Evolutionary conservation across 2,329 filamentous ascomycete species (phyloP).

Genomic region (Alternaria postmessia): DNA sequence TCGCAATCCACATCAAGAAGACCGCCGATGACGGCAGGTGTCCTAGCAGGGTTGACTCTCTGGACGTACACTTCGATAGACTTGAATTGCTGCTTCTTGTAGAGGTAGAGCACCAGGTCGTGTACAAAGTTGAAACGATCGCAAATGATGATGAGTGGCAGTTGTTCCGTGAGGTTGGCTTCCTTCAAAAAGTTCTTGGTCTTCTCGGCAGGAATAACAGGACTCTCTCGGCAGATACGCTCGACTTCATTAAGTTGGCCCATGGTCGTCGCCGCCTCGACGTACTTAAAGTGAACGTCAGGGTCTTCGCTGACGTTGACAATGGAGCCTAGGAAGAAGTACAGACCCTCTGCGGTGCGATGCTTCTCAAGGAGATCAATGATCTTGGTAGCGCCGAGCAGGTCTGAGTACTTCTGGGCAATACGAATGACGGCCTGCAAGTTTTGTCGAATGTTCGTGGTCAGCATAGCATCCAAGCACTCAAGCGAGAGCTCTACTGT

Average conservation of each 20-base stretch:
- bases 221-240: slow-evolving; percentile 92
- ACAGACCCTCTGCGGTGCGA: slow-evolving; percentile 94
- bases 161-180: slow-evolving; percentile 86
- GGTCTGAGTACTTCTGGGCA: slow-evolving; percentile 96
- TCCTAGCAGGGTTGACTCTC: slow-evolving; percentile 89
- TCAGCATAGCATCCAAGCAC: slow-evolving; percentile 95
- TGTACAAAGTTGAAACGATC: slow-evolving; percentile 99
- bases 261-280: slow-evolving; percentile 94
- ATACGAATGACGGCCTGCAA: slow-evolving; percentile 93
- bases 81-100: slow-evolving; percentile 99
- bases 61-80: slow-evolving; percentile 99
- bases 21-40: slow-evolving; percentile 91
- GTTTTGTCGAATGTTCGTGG: slow-evolving; percentile 95
- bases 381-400: slow-evolving; percentile 84
- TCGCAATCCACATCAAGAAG: slow-evolving; percentile 97
- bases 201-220: slow-evolving; percentile 80
- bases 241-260: slow-evolving; percentile 95
- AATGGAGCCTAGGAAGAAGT: slow-evolving; percentile 97
- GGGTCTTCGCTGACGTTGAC: slow-evolving; percentile 95
- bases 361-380: slow-evolving; percentile 98
- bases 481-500: slow-evolving; percentile 95
- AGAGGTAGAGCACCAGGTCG: slow-evolving; percentile 93
- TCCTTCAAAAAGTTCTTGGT: slow-evolving; percentile 99
- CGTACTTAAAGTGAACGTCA: slow-evolving; percentile 99
- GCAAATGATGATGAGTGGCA: slow-evolving; percentile 97